Evolutionary conservation across 176 grass and related monocot genomes (phyloP).

Genomic region (Carex myosuroides): DNA sequence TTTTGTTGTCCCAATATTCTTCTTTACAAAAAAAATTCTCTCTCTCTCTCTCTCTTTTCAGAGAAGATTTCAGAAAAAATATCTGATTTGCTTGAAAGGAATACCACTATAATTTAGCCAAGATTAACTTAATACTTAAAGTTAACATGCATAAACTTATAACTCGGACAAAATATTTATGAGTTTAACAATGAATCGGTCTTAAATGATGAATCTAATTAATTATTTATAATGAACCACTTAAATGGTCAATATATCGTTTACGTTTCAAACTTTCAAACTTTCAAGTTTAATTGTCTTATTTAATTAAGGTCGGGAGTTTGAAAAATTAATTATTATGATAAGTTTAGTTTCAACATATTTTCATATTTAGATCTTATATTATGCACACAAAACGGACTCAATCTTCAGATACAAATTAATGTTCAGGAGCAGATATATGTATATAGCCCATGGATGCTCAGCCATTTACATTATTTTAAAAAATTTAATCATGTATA

Average conservation of each 20-base stretch:
- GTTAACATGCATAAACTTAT: too few relatives aligned
- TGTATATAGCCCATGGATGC: too few relatives aligned
- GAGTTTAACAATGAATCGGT: too few relatives aligned
- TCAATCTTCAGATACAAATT: not conserved
- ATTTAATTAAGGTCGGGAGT: not conserved
- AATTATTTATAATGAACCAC: too few relatives aligned
- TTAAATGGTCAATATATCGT: too few relatives aligned
- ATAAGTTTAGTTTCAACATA: not conserved
- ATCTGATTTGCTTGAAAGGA: too few relatives aligned
- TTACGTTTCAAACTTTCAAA: not conserved
- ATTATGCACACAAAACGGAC: not conserved
- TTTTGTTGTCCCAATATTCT: not conserved
- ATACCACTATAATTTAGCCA: too few relatives aligned
- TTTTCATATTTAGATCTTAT: not conserved
- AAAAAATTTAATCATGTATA: too few relatives aligned
- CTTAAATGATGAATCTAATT: too few relatives aligned
- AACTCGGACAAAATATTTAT: too few relatives aligned
- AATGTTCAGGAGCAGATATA: not conserved
- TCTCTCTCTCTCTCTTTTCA: not conserved
- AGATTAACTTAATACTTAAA: too few relatives aligned
- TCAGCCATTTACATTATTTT: too few relatives aligned
- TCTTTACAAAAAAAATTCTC: not conserved
- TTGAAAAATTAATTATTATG: not conserved
- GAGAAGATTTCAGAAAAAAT: not conserved
- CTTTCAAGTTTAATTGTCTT: not conserved